Conservation (phyloP, 2,329 filamentous ascomycete species). For the Sclerotinia subarctica region DNA sequence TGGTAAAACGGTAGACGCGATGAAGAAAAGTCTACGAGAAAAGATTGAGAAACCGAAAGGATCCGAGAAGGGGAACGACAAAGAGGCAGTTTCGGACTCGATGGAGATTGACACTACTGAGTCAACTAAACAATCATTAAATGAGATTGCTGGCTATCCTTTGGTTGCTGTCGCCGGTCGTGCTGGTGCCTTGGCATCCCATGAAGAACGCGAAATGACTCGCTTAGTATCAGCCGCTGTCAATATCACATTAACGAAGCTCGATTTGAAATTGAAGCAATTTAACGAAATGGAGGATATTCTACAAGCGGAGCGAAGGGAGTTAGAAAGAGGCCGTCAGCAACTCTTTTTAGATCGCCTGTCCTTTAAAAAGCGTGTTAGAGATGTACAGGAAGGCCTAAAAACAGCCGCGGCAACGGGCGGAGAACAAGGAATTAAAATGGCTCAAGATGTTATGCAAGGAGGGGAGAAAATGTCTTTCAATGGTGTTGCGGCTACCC, state of each 20-base stretch:
- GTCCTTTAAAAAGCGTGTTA: conserved; percentile 82
- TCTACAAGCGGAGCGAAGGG: conserved; percentile 84
- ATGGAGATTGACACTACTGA: conserved; percentile 64
- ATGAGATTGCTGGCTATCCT: conserved; percentile 68
- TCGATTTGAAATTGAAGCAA: conserved; percentile 92
- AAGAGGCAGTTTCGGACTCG: conserved; percentile 49
- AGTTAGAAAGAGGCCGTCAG: conserved; percentile 87
- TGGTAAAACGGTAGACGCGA: conserved; percentile 80
- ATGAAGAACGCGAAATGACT: conserved; percentile 96
- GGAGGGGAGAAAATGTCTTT: conserved; percentile 50
- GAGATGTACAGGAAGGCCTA: conserved; percentile 76
- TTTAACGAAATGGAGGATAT: conserved; percentile 96
- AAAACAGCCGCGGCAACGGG: conserved; percentile 46
- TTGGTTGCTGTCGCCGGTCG: conserved; percentile 84
- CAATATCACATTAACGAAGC: conserved; percentile 91
- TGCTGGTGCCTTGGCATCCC: conserved; percentile 82
- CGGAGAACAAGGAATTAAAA: conserved; percentile 38
- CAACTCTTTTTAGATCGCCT: conserved; percentile 91
- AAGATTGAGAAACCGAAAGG: conserved; percentile 66
- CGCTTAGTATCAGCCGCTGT: conserved; percentile 87
- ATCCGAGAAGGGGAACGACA: conserved; percentile 55
- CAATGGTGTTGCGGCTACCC: conserved; percentile 43
- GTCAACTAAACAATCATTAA: conserved; percentile 47
- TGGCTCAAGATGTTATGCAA: conserved; percentile 38
- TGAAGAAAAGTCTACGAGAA: conserved; percentile 74